Evolutionary conservation across 192 early-diverging fungal genomes (phyloP), one percentile per base, ranked within the genome.

Genomic region (Entomortierella parvispora): DNA sequence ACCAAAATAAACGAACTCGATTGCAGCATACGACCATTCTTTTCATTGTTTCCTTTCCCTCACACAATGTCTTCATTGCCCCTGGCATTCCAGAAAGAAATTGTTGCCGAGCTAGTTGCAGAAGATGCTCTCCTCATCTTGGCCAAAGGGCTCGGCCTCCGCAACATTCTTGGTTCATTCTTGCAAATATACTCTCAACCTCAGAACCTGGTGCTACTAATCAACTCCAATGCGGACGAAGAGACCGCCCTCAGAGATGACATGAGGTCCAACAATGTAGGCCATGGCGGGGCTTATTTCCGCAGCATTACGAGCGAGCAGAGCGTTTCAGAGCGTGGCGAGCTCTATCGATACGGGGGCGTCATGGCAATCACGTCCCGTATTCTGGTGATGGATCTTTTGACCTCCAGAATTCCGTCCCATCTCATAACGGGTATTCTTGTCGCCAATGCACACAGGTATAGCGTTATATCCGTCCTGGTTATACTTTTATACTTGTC

Each of bases 331-430:
- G 56, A 61, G 50, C 83, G 88, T 32, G 64, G 57, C 28, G 79
- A 88, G 2, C 65, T 96, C 37, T 99, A 99, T 77, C 81, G 89
- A 2, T 67, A 74, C 17, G 93, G 97, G 53, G 97, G 97, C 10
- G 84, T 97, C 1, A 80, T 99, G 47, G 88, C 93, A 2, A 84
- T 94, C 34, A 95, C 96, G 0, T 93, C 96, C 31, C 86, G 91
- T 18, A 96, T 99, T 37, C 66, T 99, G 2, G 90, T 95, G 7
- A 93, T 97, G 22, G 97, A 99, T 78, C 71, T 99, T 68, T 85
- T 99, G 34, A 92, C 90, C 64, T 83, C 87, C 22, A 65, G 90
- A 14, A 85, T 97, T 6, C 96, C 97, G 0, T 55, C 85, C 0
- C 74, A 93, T 61, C 71, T 93, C 22, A 85, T 97, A 3, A 90